phyloP scores from a whole-genome alignment of 495 filamentous ascomycete genomes.

The Xylaria intraflava region DNA sequence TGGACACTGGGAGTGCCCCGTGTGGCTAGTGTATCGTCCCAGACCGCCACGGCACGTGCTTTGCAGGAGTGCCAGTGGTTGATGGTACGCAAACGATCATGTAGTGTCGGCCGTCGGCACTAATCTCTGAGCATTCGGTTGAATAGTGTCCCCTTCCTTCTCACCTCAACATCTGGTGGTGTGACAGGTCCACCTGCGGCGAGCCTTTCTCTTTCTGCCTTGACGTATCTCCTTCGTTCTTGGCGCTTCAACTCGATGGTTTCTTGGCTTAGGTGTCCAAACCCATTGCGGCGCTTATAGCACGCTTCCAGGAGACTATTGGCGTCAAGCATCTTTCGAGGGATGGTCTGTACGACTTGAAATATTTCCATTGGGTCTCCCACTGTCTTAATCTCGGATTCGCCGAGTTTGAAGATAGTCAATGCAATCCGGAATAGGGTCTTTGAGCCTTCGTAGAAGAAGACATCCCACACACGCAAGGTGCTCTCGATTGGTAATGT shows the following conservation, averaged over 20 bases:
- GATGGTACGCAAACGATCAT: background rate
- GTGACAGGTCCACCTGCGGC: slow-evolving; percentile 15
- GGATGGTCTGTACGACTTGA: slow-evolving; percentile 88
- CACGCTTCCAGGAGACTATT: slow-evolving; percentile 75
- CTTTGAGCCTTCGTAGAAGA: slow-evolving; percentile 93
- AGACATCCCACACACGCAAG: slow-evolving; percentile 87
- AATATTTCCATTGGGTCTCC: slow-evolving; percentile 93
- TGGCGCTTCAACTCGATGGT: slow-evolving; percentile 54
- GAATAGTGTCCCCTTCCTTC: slow-evolving; percentile 37
- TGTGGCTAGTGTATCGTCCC: background rate
- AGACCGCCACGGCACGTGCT: background rate
- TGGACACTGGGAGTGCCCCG: background rate
- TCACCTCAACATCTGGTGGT: slow-evolving; percentile 17
- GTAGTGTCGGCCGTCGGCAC: slow-evolving; percentile 28
- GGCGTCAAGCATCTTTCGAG: slow-evolving; percentile 71
- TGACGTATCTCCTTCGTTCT: slow-evolving; percentile 46
- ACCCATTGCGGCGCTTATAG: slow-evolving; percentile 71
- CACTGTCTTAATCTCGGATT: slow-evolving; percentile 71
- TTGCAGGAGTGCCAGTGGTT: background rate
- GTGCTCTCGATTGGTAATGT: slow-evolving; percentile 86
- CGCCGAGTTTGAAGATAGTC: slow-evolving; percentile 87
- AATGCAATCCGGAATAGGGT: slow-evolving; percentile 92
- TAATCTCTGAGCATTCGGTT: slow-evolving; percentile 26
- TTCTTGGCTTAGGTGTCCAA: slow-evolving; percentile 70
- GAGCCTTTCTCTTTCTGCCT: slow-evolving; percentile 34